These are phyloP conservation scores for Lophiostoma macrostomum DNA, from an alignment of 495 filamentous ascomycete genomes.

Conservation along the genomic window DNA sequence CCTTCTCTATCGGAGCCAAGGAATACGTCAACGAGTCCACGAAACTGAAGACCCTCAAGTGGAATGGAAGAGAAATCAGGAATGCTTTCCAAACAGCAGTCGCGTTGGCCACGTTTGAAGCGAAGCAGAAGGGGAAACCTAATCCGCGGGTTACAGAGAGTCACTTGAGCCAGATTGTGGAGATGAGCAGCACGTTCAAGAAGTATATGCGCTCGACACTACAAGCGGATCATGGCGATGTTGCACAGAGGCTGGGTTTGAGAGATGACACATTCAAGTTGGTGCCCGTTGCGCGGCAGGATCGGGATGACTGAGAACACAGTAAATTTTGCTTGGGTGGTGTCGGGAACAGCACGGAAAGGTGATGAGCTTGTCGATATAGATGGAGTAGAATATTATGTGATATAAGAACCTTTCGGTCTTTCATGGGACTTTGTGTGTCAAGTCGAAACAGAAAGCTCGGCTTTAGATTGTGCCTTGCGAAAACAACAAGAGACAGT, in stretches of 20 bases:
- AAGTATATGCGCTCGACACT: conserved; percentile 14
- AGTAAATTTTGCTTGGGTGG: too few relatives aligned
- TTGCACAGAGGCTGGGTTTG: background rate
- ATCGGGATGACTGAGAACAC: too few relatives aligned
- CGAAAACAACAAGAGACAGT: too few relatives aligned
- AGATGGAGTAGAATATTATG: too few relatives aligned
- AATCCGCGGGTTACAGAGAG: background rate
- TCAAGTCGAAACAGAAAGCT: too few relatives aligned
- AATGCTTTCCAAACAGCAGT: conserved; percentile 21
- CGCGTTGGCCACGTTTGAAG: conserved; percentile 12
- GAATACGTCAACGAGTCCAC: background rate
- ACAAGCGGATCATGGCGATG: background rate
- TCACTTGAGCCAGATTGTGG: conserved; percentile 12
- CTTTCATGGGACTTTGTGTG: too few relatives aligned
- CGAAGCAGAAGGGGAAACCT: background rate
- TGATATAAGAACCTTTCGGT: too few relatives aligned
- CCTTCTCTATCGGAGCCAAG: background rate
- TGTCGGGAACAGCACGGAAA: too few relatives aligned
- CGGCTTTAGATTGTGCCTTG: too few relatives aligned
- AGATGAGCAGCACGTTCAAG: conserved; percentile 21
- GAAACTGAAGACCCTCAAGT: conserved; percentile 5
- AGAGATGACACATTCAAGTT: background rate
- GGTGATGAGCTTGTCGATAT: too few relatives aligned
- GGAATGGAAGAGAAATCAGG: conserved; percentile 21
- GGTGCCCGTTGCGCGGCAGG: too few relatives aligned